Conservation (phyloP, 1,284 basidiomycete species). For the Naganishia cerealis region DNA sequence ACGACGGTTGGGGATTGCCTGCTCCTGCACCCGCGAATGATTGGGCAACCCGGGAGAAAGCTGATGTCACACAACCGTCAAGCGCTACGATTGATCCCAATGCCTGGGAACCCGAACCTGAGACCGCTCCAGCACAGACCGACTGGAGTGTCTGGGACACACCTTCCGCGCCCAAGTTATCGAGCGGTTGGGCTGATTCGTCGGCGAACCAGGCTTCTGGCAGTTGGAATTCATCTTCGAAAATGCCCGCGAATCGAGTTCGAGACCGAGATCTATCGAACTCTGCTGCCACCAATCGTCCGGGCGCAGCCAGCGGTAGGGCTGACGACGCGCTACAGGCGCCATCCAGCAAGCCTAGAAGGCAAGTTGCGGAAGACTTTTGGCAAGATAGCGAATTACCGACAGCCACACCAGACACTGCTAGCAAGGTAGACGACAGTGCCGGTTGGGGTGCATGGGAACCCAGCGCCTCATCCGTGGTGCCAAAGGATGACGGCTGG, state of each 20-base stretch:
- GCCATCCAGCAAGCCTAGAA: conserved; percentile 3
- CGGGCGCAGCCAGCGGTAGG: neutral
- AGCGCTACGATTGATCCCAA: neutral
- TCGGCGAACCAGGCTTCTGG: neutral
- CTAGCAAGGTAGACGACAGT: neutral
- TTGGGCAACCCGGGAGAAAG: neutral
- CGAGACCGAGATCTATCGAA: neutral
- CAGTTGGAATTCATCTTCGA: neutral
- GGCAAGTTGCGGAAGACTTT: conserved; percentile 16
- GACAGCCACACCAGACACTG: neutral
- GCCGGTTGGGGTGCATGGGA: conserved; percentile 21
- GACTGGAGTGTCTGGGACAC: conserved; percentile 16
- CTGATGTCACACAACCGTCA: neutral
- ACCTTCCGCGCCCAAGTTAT: neutral
- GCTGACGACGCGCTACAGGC: neutral
- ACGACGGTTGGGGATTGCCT: neutral
- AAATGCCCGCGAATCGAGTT: neutral
- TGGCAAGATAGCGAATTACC: neutral
- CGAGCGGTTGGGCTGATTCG: conserved; percentile 11
- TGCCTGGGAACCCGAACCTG: conserved; percentile 14
- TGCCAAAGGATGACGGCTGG: conserved; percentile 12
- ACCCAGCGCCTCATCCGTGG: neutral
- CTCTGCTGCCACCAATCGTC: neutral
- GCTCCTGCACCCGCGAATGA: neutral
- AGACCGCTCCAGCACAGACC: neutral